phyloP scores from a whole-genome alignment of 75 land plant genomes.

The Cupressus sempervirens region DNA sequence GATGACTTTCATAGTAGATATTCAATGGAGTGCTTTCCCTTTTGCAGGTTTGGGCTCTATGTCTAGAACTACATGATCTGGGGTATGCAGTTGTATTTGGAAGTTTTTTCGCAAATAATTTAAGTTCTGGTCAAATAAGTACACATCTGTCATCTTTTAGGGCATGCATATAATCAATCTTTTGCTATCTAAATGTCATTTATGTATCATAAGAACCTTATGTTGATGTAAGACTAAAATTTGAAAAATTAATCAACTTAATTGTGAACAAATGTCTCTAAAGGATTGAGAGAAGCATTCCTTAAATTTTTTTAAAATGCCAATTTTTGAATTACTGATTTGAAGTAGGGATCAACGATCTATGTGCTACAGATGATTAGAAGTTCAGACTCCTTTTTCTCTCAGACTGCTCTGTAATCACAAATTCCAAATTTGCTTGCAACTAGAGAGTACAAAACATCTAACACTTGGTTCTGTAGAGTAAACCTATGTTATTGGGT shows the following conservation, averaged over 20 bases:
- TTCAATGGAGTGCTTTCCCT: not conserved
- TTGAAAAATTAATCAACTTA: not conserved
- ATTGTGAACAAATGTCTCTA: not conserved
- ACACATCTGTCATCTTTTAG: not conserved
- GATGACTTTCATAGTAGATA: not conserved
- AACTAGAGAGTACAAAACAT: too few relatives aligned
- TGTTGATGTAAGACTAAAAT: not conserved
- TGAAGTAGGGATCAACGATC: not conserved
- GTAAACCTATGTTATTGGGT: too few relatives aligned
- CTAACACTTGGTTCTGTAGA: too few relatives aligned
- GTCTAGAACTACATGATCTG: not conserved
- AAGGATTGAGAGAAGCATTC: not conserved
- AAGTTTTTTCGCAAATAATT: too few relatives aligned
- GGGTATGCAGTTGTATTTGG: not conserved
- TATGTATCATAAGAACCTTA: not conserved
- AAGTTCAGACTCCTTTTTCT: not conserved
- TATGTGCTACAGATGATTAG: not conserved
- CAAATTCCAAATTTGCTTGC: too few relatives aligned
- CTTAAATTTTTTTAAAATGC: not conserved
- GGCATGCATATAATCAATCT: too few relatives aligned
- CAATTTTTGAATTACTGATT: not conserved
- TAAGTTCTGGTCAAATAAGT: too few relatives aligned
- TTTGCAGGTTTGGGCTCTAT: not conserved
- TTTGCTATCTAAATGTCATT: not conserved
- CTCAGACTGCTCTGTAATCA: not conserved